Evolutionary conservation across 352 stramenopile genomes (phyloP).

Genomic region (Pythium scleroteichum): DNA sequence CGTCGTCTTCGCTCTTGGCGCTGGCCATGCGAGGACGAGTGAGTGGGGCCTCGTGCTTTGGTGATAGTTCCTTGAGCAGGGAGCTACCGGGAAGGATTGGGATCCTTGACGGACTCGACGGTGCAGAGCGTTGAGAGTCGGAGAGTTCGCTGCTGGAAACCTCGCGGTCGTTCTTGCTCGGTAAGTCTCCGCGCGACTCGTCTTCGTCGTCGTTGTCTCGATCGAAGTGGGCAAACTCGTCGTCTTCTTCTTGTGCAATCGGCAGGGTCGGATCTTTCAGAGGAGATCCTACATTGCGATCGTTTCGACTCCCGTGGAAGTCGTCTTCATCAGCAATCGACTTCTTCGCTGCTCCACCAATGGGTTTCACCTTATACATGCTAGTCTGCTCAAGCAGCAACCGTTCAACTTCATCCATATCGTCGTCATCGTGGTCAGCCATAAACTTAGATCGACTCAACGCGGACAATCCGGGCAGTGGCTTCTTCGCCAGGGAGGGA

Average conservation of each 20-base stretch:
- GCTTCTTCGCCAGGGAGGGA: conserved; percentile 19
- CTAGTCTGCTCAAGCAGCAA: conserved; percentile 25
- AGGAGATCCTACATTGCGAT: not conserved
- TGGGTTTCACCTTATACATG: not conserved
- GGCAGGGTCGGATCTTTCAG: not conserved
- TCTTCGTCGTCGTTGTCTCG: conserved; percentile 18
- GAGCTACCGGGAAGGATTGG: conserved; percentile 23
- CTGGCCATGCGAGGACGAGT: conserved; percentile 14
- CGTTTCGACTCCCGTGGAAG: not conserved
- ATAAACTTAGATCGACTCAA: not conserved
- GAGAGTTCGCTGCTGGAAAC: conserved; percentile 7
- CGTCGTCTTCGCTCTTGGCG: conserved; percentile 32
- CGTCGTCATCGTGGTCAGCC: conserved; percentile 22
- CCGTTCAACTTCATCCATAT: conserved; percentile 33
- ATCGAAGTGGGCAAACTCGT: conserved; percentile 34
- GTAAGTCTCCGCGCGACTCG: not conserved
- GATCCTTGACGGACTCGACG: conserved; percentile 20
- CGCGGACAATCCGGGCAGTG: conserved; percentile 6
- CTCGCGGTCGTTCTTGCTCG: not conserved
- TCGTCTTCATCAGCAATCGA: not conserved
- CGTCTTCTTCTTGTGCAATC: conserved; percentile 18
- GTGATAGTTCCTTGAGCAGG: conserved; percentile 7
- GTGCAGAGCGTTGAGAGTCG: conserved; percentile 12
- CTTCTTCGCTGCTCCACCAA: not conserved
- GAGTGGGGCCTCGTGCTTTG: not conserved